phyloP scores from a whole-genome alignment of 257 asterid genomes.

The Coffea canephora region DNA sequence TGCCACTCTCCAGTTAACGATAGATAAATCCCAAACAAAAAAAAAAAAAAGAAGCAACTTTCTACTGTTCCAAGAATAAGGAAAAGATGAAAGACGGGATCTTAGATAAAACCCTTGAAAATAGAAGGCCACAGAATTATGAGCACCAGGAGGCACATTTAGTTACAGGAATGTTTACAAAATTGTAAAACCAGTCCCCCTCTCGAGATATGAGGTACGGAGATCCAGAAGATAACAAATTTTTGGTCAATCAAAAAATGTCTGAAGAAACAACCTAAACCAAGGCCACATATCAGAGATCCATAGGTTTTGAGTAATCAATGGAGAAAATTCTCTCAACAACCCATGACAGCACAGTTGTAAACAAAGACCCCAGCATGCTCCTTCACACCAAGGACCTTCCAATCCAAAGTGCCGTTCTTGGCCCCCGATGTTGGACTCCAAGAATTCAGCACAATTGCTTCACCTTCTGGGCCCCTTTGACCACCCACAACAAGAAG shows the following conservation, averaged over 20 bases:
- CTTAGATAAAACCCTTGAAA: constrained; percentile 9
- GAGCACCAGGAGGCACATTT: constrained; percentile 11
- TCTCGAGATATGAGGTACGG: constrained; percentile 28
- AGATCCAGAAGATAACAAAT: constrained; percentile 39
- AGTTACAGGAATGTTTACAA: constrained; percentile 8
- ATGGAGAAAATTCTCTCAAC: constrained; percentile 37
- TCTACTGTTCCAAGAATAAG: neutral
- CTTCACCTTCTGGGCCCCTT: constrained; percentile 83
- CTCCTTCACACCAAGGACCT: constrained; percentile 71
- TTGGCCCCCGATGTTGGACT: constrained; percentile 50
- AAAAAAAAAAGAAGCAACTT: neutral
- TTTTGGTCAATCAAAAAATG: constrained; percentile 31
- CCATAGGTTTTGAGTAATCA: constrained; percentile 12
- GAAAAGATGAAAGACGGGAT: neutral
- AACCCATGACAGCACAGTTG: constrained; percentile 90
- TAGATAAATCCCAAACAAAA: neutral
- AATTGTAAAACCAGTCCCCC: constrained; percentile 23
- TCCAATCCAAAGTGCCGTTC: constrained; percentile 66
- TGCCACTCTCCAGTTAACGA: constrained; percentile 2
- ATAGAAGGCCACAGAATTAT: neutral
- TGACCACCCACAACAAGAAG: constrained; percentile 93
- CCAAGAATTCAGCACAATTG: constrained; percentile 75
- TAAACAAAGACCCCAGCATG: constrained; percentile 82
- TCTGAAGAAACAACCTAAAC: constrained; percentile 30
- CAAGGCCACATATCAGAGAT: constrained; percentile 23